Percentiles rank a stretch among this genome's conserved stretches.
These are phyloP conservation scores for Biancaea sappan DNA, from an alignment of 306 rosid genomes.

Conservation along the genomic window DNA sequence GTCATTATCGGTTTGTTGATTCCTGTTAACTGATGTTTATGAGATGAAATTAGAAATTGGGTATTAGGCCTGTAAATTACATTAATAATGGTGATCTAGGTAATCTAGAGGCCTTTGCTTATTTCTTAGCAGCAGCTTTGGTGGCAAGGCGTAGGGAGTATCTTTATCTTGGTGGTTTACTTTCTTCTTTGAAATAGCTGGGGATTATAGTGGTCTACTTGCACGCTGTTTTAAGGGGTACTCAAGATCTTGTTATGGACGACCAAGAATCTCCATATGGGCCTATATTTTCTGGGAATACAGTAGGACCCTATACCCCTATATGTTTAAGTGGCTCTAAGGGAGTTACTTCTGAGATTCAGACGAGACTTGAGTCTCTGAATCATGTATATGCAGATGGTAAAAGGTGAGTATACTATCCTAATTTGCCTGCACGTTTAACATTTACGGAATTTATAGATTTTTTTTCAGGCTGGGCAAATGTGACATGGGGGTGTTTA, in stretches of 20 bases:
- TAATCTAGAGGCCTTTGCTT: slow-evolving; percentile 83
- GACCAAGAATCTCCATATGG: slow-evolving; percentile 71
- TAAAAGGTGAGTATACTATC: slow-evolving; percentile 86
- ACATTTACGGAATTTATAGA: slow-evolving; percentile 70
- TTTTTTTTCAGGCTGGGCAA: slow-evolving; percentile 62
- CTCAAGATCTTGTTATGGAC: slow-evolving; percentile 60
- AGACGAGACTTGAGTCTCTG: slow-evolving; percentile 35
- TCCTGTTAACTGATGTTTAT: too few species aligned
- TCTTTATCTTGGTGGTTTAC: slow-evolving; percentile 88
- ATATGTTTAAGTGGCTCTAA: slow-evolving; percentile 37
- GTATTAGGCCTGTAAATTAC: too few species aligned
- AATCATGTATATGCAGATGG: slow-evolving; percentile 78
- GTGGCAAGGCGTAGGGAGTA: slow-evolving; percentile 90
- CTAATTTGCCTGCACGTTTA: slow-evolving; percentile 61
- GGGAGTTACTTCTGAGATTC: not conserved
- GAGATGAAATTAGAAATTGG: too few species aligned
- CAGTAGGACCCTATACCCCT: slow-evolving; percentile 50
- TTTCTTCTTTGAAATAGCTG: too few species aligned
- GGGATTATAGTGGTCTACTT: slow-evolving; percentile 32
- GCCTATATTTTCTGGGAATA: slow-evolving; percentile 40
- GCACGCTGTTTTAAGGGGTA: slow-evolving; percentile 57
- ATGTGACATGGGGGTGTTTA: slow-evolving; percentile 68
- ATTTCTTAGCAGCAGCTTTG: slow-evolving; percentile 84
- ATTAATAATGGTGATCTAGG: too few species aligned
- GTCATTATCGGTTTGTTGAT: too few species aligned